A percentile compares a stretch with the other conserved stretches of the same genome.
Conservation (phyloP, 1,284 basidiomycete species). For the Ustilago loliicola region DNA sequence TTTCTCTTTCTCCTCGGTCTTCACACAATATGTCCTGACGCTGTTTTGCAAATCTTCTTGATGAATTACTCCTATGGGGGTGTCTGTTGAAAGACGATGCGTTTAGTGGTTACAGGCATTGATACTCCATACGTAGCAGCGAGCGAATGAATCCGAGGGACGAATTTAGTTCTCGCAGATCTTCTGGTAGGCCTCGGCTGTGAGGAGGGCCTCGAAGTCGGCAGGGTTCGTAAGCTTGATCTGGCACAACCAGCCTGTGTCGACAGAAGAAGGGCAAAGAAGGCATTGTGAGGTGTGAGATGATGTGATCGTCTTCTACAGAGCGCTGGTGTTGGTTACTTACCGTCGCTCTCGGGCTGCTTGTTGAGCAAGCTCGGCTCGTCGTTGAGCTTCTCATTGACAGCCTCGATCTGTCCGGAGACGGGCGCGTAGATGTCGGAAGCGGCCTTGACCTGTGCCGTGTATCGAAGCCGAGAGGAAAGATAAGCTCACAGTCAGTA, state of each 20-base stretch:
- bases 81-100: constrained; percentile 38
- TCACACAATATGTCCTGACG: background rate
- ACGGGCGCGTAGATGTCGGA: constrained; percentile 97
- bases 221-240: constrained; percentile 83
- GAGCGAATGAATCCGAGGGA: background rate
- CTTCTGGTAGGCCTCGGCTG: constrained; percentile 81
- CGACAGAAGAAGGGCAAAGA: background rate
- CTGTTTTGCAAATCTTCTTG: constrained; percentile 3
- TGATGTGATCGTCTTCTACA: background rate
- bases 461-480: background rate
- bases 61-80: background rate
- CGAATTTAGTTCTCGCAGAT: constrained; percentile 51
- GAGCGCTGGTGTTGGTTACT: constrained; percentile 56
- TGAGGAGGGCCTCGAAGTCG: constrained; percentile 82
- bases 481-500: constrained; percentile 8
- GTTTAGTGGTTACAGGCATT: background rate
- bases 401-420: constrained; percentile 83
- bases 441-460: constrained; percentile 82
- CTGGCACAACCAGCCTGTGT: constrained; percentile 93
- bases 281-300: background rate
- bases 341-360: constrained; percentile 86
- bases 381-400: constrained; percentile 81
- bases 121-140: background rate
- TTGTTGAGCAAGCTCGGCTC: constrained; percentile 90
- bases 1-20: background rate